Evolutionary conservation across 2,329 filamentous ascomycete genomes (phyloP).

Genomic region (Xylariaceae sp.): DNA sequence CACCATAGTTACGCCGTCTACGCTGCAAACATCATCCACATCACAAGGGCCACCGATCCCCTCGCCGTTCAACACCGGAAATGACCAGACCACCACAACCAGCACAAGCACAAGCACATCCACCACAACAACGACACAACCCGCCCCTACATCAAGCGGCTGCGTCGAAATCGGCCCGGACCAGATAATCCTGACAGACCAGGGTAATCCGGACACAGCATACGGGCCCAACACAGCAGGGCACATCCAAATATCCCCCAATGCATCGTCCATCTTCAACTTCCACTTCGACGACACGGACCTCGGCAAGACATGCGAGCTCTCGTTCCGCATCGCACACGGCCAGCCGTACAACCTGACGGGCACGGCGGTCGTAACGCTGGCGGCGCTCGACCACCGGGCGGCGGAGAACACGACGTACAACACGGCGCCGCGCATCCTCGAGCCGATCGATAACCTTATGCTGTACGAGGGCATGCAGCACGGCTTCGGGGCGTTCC

Average conservation of each 20-base stretch:
- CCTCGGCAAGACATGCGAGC: conserved; percentile 55
- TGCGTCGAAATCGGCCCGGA: conserved; percentile 17
- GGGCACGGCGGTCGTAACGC: conserved; percentile 21
- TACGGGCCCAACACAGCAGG: conserved; percentile 27
- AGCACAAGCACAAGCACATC: conserved; percentile 19
- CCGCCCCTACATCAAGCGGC: conserved; percentile 6
- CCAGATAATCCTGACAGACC: conserved; percentile 53
- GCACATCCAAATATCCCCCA: conserved; percentile 51
- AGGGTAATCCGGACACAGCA: conserved; percentile 46
- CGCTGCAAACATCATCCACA: background rate
- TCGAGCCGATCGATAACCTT: conserved; percentile 19
- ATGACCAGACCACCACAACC: conserved; percentile 10
- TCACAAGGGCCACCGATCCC: conserved; percentile 10
- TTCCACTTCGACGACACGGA: conserved; percentile 58
- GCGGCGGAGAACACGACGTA: conserved; percentile 22
- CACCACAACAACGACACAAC: conserved; percentile 14
- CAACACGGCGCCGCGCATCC: conserved; percentile 17
- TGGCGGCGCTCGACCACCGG: conserved; percentile 23
- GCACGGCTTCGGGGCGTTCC: conserved; percentile 18
- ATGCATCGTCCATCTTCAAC: conserved; percentile 60
- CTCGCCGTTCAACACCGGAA: conserved; percentile 10
- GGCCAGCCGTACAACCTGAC: conserved; percentile 18
- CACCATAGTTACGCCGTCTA: background rate
- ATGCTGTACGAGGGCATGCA: conserved; percentile 13
- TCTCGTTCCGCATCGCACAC: conserved; percentile 51